These are phyloP conservation scores for Sutorius australiensis DNA, from an alignment of 768 basidiomycete genomes.

Conservation along the genomic window DNA sequence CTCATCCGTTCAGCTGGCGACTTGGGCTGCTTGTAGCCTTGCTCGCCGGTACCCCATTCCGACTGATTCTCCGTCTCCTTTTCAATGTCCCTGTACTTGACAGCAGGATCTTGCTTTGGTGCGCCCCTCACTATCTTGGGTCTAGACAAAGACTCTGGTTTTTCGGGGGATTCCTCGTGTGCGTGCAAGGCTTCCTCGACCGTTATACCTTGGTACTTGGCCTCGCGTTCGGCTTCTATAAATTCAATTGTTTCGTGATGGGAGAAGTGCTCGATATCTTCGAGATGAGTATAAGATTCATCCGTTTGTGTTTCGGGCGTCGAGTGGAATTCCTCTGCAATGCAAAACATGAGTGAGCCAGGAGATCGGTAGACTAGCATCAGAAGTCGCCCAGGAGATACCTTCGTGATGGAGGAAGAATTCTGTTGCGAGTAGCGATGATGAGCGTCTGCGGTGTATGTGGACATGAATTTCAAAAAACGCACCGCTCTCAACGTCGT, in stretches of 20 bases:
- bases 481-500: conserved; percentile 86
- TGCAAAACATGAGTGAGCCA: neutral
- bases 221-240: conserved; percentile 80
- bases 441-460: conserved; percentile 1
- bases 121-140: conserved; percentile 54
- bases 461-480: neutral
- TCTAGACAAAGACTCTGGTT: conserved; percentile 27
- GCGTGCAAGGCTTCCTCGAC: conserved; percentile 64
- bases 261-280: conserved; percentile 89
- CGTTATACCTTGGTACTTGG: conserved; percentile 76
- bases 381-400: conserved; percentile 25
- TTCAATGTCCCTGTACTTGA: conserved; percentile 55
- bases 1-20: conserved; percentile 75
- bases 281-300: conserved; percentile 89
- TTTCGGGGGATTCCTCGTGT: conserved; percentile 41
- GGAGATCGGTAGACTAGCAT: neutral
- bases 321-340: conserved; percentile 80
- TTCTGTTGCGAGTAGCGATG: conserved; percentile 41
- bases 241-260: conserved; percentile 84
- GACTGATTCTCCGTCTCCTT: conserved; percentile 51
- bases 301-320: conserved; percentile 98
- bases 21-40: conserved; percentile 69
- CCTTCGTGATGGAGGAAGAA: conserved; percentile 99
- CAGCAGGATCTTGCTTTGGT: conserved; percentile 65
- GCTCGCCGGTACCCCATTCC: conserved; percentile 70